phyloP scores from a whole-genome alignment of 2,329 filamentous ascomycete species.

The Aspergillus eucalypticola region DNA sequence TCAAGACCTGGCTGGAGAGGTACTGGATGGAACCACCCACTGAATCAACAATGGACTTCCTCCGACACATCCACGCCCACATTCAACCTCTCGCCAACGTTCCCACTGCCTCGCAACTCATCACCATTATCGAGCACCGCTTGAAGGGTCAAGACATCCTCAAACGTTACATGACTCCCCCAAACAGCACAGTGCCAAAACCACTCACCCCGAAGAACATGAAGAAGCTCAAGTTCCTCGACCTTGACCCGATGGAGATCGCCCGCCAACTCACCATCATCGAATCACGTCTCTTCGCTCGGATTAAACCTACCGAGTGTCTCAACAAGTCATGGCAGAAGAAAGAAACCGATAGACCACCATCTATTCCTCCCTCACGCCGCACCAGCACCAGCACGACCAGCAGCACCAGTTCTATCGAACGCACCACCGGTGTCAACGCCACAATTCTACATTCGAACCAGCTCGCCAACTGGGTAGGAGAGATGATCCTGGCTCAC shows the following conservation, averaged over 20 bases:
- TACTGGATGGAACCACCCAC: conserved; percentile 98
- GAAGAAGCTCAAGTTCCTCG: conserved; percentile 98
- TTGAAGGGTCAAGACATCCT: conserved; percentile 86
- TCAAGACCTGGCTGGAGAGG: conserved; percentile 97
- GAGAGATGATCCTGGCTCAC: conserved; percentile 96
- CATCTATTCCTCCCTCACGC: not conserved
- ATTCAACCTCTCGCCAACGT: conserved; percentile 92
- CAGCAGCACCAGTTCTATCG: conserved; percentile 69
- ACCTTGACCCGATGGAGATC: conserved; percentile 94
- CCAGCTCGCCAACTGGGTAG: conserved; percentile 98
- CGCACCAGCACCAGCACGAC: not conserved
- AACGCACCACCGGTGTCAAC: conserved; percentile 76
- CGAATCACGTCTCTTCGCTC: conserved; percentile 89
- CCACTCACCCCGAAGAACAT: conserved; percentile 98
- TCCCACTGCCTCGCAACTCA: conserved; percentile 78
- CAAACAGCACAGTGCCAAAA: conserved; percentile 76
- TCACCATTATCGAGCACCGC: conserved; percentile 85
- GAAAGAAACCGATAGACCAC: conserved; percentile 58
- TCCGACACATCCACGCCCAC: conserved; percentile 84
- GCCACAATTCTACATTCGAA: conserved; percentile 96
- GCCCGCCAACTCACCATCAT: conserved; percentile 97
- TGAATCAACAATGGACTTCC: conserved; percentile 78
- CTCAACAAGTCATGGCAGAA: conserved; percentile 99
- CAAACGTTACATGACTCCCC: conserved; percentile 81
- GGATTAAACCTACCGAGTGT: conserved; percentile 93